Conservation (phyloP, 148 eudicot genomes). For the Nepenthes gracilis region DNA sequence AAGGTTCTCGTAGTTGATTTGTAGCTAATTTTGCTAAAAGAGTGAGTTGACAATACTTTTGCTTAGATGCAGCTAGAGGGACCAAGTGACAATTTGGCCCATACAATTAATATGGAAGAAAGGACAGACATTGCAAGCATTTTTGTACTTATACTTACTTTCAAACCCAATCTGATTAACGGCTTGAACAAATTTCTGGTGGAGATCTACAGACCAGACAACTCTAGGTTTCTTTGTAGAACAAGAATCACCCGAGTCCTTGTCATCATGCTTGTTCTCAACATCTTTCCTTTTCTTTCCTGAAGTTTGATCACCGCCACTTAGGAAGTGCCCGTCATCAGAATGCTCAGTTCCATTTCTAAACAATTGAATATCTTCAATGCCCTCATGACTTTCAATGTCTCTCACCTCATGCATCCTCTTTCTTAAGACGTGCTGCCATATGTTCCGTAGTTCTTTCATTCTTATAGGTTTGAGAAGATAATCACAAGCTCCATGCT, state of each 20-base stretch:
- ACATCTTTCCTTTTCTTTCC: constrained; percentile 61
- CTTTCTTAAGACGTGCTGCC: constrained; percentile 93
- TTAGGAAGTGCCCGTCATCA: constrained; percentile 34
- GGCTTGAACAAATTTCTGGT: constrained; percentile 91
- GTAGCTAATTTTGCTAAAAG: no score
- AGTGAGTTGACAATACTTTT: no score
- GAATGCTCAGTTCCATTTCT: constrained; percentile 42
- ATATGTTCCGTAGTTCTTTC: constrained; percentile 93
- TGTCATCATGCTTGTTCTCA: constrained; percentile 49
- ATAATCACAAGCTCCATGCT: constrained; percentile 97
- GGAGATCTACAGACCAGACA: constrained; percentile 88
- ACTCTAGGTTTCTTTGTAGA: constrained; percentile 76
- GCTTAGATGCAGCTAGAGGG: no score
- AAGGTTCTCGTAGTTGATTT: no score
- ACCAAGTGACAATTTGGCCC: no score
- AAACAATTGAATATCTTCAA: constrained; percentile 47
- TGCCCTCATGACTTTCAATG: constrained; percentile 45
- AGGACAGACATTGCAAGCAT: background rate
- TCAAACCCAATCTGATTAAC: constrained; percentile 87
- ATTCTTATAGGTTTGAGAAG: constrained; percentile 92
- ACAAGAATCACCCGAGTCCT: constrained; percentile 41
- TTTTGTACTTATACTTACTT: constrained; percentile 40
- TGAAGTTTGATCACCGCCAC: constrained; percentile 39
- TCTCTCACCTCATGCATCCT: constrained; percentile 79
- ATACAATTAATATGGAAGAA: no score